Evolutionary conservation across 2,329 filamentous ascomycete species (phyloP), one percentile per base, ranked within the genome.

Genomic region (Fusarium sp.): DNA sequence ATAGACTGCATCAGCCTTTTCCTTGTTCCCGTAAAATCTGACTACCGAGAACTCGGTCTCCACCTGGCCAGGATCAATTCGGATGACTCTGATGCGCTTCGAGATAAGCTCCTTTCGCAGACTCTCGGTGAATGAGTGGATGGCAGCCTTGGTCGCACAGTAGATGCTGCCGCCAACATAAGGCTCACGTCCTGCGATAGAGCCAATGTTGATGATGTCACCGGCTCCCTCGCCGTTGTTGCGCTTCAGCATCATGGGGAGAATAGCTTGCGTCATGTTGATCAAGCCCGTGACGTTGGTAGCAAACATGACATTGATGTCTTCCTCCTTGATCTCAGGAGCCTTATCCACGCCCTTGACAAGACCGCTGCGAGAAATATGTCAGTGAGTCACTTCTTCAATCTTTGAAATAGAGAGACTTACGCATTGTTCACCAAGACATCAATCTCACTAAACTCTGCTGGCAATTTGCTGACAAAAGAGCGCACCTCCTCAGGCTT

Each of bases 221-320:
- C 96, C 96, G 28, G 89, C 85, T 63, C 94, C 95, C 6, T 78
- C 75, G 62, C 93, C 92, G 62, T 95, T 88, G 80, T 84, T 89
- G 83, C 89, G 93, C 78, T 89, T 87, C 83, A 94, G 92, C 88
- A 96, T 96, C 78, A 94, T 90, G 41, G 93, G 91, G 18, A 98
- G 83, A 47, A 98, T 86, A 38, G 94, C 94, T 86, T 99, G 96
- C 1, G 96, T 98, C 93, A 98, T 94, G 86, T 96, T 94, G 85
- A 99, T 97, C 36, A 99, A 87, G 26, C 96, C 96, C 4, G 93
- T 96, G 56, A 98, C 95, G 81, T 99, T 99, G 63, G 96, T 98
- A 57, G 89, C 85, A 79, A 98, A 94, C 95, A 98, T 98, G 81
- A 91, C 79, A 77, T 93, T 88, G 76, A 98, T 92, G 84, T 99